A percentile compares a stretch with the other conserved stretches of the same genome.
Conservation (phyloP, 176 grass and related monocot species). For the Chloris gayana region DNA sequence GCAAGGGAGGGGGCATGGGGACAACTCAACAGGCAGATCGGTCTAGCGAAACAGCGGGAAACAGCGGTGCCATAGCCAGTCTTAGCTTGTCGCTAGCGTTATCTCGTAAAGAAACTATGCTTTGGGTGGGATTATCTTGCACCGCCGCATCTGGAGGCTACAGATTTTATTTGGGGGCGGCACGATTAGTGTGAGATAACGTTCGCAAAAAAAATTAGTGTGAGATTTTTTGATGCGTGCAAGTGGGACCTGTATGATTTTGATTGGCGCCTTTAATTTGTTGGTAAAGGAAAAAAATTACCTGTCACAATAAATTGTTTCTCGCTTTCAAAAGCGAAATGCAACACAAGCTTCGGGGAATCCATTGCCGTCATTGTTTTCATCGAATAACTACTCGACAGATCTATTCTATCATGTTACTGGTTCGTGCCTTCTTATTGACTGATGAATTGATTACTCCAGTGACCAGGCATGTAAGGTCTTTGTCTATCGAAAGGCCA, state of each 20-base stretch:
- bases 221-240: too few relatives aligned
- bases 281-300: not conserved
- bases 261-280: not conserved
- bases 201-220: too few relatives aligned
- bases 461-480: conserved; percentile 30
- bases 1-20: not conserved
- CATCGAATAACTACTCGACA: conserved; percentile 20
- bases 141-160: not conserved
- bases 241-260: not conserved
- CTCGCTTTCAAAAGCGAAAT: not conserved
- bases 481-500: conserved; percentile 46
- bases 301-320: not conserved
- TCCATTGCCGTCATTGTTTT: conserved; percentile 19
- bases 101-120: not conserved
- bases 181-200: too few relatives aligned
- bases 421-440: conserved; percentile 32
- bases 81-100: not conserved
- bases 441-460: conserved; percentile 5
- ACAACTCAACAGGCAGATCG: not conserved
- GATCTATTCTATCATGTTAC: conserved; percentile 4
- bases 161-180: not conserved
- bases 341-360: conserved; percentile 4
- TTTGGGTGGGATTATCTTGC: not conserved
- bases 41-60: not conserved
- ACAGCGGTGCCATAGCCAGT: not conserved